Percentiles rank a stretch among this genome's conserved stretches.
phyloP scores from a whole-genome alignment of 225 moss, liverwort and hornwort genomes.

The Pleurozium schreberi region DNA sequence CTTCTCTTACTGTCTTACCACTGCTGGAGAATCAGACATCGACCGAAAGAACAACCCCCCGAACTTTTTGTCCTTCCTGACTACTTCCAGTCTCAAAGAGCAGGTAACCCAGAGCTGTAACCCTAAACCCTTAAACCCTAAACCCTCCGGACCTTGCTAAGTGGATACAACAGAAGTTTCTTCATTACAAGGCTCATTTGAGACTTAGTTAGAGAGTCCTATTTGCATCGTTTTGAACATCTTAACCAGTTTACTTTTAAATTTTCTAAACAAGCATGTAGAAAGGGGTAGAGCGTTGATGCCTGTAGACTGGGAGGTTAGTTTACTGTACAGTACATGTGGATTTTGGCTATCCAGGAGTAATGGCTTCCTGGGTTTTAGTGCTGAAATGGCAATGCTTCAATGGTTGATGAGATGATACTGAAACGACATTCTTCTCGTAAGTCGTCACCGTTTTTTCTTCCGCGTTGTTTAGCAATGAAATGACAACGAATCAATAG shows the following conservation, averaged over 20 bases:
- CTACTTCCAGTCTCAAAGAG: constrained; percentile 8
- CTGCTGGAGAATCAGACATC: not conserved
- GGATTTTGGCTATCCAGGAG: not conserved
- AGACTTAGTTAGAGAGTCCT: not conserved
- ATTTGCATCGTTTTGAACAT: not conserved
- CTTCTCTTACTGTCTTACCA: not conserved
- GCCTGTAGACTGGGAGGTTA: not conserved
- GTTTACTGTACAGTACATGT: not conserved
- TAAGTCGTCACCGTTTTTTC: not conserved
- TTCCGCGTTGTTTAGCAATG: not conserved
- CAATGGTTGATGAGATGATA: not conserved
- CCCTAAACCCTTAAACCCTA: not conserved
- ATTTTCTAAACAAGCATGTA: not conserved
- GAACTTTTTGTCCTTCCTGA: not conserved
- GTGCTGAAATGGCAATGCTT: not conserved
- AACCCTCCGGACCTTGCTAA: not conserved
- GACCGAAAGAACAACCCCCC: not conserved
- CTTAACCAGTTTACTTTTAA: not conserved
- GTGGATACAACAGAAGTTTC: not conserved
- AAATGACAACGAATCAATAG: not conserved
- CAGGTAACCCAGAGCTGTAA: not conserved
- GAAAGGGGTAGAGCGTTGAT: not conserved
- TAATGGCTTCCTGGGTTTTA: not conserved
- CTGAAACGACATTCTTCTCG: not conserved
- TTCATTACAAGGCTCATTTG: not conserved